A percentile compares a stretch with the other conserved stretches of the same genome.
Evolutionary conservation across 352 stramenopile genomes (phyloP).

Genomic region (Phytophthora kernoviae): DNA sequence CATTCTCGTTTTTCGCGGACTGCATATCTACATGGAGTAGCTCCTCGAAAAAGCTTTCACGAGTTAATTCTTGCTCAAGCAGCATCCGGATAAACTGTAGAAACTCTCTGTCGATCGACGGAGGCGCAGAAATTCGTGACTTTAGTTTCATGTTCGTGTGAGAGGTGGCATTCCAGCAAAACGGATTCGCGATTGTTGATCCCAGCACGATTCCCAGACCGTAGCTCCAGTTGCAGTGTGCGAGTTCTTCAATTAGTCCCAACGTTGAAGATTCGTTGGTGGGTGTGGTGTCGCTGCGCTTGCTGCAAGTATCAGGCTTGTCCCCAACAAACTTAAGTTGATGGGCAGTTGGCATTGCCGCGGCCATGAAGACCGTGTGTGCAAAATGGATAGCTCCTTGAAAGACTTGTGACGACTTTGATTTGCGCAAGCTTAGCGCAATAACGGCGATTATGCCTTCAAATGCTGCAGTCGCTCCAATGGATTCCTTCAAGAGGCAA

Average conservation of each 20-base stretch:
- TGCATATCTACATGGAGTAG: conserved; percentile 14
- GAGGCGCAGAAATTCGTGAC: background rate
- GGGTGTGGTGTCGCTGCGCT: background rate
- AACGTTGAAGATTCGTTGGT: background rate
- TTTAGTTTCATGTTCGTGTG: background rate
- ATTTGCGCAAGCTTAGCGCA: conserved; percentile 30
- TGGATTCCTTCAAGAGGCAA: conserved; percentile 16
- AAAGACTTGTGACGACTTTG: conserved; percentile 35
- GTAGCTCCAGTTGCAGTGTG: conserved; percentile 23
- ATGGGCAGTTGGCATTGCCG: background rate
- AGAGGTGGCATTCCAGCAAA: conserved; percentile 39
- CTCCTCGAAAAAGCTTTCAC: conserved; percentile 34
- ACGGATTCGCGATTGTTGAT: conserved; percentile 22
- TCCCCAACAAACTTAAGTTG: background rate
- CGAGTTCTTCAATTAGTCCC: conserved; percentile 21
- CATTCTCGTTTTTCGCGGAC: background rate
- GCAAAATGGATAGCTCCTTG: conserved; percentile 45
- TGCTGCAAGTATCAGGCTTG: background rate
- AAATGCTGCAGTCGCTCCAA: conserved; percentile 30
- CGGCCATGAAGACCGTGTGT: conserved; percentile 40
- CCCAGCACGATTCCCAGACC: conserved; percentile 36
- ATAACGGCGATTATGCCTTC: conserved; percentile 54
- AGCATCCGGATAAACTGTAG: conserved; percentile 49
- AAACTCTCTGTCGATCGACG: conserved; percentile 37
- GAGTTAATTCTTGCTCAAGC: conserved; percentile 35